Percentiles rank a stretch among this genome's conserved stretches.
phyloP scores from a whole-genome alignment of 2,329 filamentous ascomycete species.

The Cryphonectria parasitica region DNA sequence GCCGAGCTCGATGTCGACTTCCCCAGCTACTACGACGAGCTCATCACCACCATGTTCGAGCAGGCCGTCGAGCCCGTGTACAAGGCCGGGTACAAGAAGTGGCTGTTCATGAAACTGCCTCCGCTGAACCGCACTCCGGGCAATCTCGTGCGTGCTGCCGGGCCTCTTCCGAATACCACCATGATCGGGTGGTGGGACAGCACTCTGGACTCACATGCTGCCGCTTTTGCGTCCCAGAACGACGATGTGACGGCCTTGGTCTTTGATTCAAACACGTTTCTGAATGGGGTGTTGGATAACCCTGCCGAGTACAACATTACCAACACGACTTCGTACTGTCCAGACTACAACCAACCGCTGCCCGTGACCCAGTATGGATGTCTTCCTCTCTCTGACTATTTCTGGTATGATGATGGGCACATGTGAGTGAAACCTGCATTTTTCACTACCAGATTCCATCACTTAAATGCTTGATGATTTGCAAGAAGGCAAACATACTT shows the following conservation, averaged over 20 bases:
- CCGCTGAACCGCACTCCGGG: slow-evolving; percentile 51
- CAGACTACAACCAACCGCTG: slow-evolving; percentile 32
- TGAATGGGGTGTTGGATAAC: slow-evolving; percentile 38
- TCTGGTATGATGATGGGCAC: slow-evolving; percentile 40
- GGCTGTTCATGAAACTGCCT: slow-evolving; percentile 57
- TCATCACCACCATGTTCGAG: slow-evolving; percentile 46
- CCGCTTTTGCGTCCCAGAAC: slow-evolving; percentile 38
- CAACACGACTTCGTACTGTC: slow-evolving; percentile 37
- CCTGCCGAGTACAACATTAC: slow-evolving; percentile 35
- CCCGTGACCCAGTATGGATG: slow-evolving; percentile 36
- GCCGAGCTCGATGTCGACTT: slow-evolving; percentile 48
- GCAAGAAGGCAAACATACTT: background rate
- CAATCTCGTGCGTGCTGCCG: slow-evolving; percentile 37
- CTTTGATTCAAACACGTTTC: slow-evolving; percentile 40
- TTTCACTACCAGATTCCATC: background rate
- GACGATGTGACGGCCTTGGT: slow-evolving; percentile 33
- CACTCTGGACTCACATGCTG: slow-evolving; percentile 41
- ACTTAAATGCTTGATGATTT: background rate
- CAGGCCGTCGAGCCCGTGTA: slow-evolving; percentile 46
- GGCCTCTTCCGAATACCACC: slow-evolving; percentile 48
- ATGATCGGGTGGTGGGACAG: slow-evolving; percentile 51
- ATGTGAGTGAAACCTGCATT: slow-evolving; percentile 20
- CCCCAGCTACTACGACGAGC: slow-evolving; percentile 46
- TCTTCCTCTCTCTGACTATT: slow-evolving; percentile 37
- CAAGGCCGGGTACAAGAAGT: slow-evolving; percentile 47